These are phyloP conservation scores for Candida jianshihensis DNA, from an alignment of 805 yeast species.

Conservation along the genomic window DNA sequence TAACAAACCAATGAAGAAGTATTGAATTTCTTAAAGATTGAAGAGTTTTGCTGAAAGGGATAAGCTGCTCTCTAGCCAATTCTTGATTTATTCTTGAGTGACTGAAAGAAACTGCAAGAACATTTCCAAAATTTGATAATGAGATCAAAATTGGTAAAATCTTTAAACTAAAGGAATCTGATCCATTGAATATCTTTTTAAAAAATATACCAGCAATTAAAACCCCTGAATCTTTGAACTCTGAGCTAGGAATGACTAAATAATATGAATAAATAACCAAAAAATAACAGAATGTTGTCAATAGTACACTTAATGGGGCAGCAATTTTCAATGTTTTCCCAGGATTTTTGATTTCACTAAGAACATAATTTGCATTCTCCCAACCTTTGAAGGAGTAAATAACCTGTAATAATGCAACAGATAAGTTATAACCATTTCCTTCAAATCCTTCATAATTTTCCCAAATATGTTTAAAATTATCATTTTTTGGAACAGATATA, in stretches of 20 bases:
- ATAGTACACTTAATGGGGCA: conserved; percentile 50
- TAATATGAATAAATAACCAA: conserved; percentile 51
- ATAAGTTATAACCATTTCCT: conserved; percentile 38
- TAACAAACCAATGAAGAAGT: conserved; percentile 47
- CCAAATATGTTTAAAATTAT: conserved; percentile 33
- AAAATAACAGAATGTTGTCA: conserved; percentile 47
- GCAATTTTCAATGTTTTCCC: conserved; percentile 49
- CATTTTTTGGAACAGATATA: conserved; percentile 21
- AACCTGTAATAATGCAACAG: conserved; percentile 52
- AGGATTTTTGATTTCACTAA: conserved; percentile 52
- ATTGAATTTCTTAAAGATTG: conserved; percentile 40
- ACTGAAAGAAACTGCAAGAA: conserved; percentile 56
- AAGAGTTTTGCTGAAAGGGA: conserved; percentile 45
- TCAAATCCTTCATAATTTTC: conserved; percentile 32
- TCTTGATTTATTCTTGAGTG: conserved; percentile 54
- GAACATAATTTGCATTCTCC: conserved; percentile 62
- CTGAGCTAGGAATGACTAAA: conserved; percentile 36
- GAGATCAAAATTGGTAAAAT: conserved; percentile 53
- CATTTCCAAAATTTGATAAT: conserved; percentile 56
- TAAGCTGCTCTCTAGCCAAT: conserved; percentile 39
- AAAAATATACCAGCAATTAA: conserved; percentile 59
- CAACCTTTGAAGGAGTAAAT: conserved; percentile 64
- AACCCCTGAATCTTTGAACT: conserved; percentile 48
- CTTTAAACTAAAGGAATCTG: conserved; percentile 42
- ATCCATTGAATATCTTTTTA: conserved; percentile 43